These are phyloP conservation scores for Cryphonectria carpinicola DNA, from an alignment of 2,329 filamentous ascomycete species.

Conservation along the genomic window DNA sequence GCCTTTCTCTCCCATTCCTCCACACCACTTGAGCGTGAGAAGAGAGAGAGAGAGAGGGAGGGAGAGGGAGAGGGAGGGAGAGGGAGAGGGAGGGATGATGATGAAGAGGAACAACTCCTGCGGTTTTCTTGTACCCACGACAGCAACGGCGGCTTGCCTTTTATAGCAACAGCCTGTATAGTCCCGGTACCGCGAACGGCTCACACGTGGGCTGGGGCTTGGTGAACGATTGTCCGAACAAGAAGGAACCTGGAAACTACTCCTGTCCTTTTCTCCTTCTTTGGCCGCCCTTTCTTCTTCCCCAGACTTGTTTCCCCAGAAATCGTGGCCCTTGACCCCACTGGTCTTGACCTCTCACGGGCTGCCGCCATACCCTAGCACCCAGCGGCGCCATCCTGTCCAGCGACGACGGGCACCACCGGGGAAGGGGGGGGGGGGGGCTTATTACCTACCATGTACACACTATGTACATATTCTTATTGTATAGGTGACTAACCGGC, in stretches of 20 bases:
- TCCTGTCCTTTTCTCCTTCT: neutral
- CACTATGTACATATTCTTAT: neutral
- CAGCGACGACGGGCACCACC: conserved; percentile 1
- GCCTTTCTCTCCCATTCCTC: neutral
- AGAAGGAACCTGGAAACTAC: neutral
- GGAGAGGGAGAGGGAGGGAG: neutral
- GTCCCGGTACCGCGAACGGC: conserved; percentile 2
- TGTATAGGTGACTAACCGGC: neutral
- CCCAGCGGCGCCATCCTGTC: neutral
- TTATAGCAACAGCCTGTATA: conserved; percentile 2
- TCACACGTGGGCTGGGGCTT: conserved; percentile 5
- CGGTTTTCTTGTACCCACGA: neutral
- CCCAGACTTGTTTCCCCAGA: neutral
- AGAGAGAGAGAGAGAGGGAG: neutral
- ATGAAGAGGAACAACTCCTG: neutral
- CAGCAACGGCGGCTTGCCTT: conserved; percentile 9
- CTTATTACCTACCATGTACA: neutral
- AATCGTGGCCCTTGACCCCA: neutral
- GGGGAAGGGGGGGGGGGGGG: too few species aligned
- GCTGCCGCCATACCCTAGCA: neutral
- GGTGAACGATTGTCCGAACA: neutral
- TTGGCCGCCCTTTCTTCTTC: neutral
- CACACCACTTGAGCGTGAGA: neutral
- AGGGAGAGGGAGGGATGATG: neutral
- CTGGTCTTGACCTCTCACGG: neutral